Base-by-base conservation (phyloP, 2,329 filamentous ascomycete genomes). In the Fusarium begoniae region DNA sequence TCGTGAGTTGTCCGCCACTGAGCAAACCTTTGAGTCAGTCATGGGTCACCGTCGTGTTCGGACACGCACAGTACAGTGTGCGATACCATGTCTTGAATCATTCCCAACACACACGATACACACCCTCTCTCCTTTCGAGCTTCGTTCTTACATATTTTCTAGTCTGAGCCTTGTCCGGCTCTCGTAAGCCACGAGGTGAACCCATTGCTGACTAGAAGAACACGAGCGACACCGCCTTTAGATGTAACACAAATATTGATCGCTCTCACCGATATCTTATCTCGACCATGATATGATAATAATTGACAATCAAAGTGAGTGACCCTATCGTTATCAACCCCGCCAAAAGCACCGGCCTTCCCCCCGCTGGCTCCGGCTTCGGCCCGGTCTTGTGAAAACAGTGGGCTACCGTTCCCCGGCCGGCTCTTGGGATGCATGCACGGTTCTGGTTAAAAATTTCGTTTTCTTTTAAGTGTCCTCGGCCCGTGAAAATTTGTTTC, bases 351-450 rank as follows among this genome's bases (percentile, higher is more conserved):
- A 24, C 60, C 54, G 53, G 40, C 13, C 47, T 20, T 47, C 17
- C 54, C 63, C 70, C 70, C 63, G 63, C 66, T 72, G 43, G 45
- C 70, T 70, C 73, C 70, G 73, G 63, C 73, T 70, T 75, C 73
- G 73, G 73, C 70, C 73, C 73, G 73, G 73, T 60, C 48, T 45
- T 20, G 35, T 13, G 13, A 65, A 45, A 35, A 63, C 40, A 53
- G 59, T 53, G 66, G 58, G 45, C 65, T 73, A 63, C 70, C 70
- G 70, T 62, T 67, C 66, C 63, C 73, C 73, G 73, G 70, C 65
- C 62, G 72, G 57, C 40, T 56, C 55, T 38, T 47, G 53, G 37
- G 28, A 60, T 10, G 35, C 35, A 37, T 28, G 32, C 24, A 57
- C 28, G 41, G n/a, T 20, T 32, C 24, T 51, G 48, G 24, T 14